A percentile compares a stretch with the other conserved stretches of the same genome.
Conservation (phyloP, 345 rosid species). For the Bruguiera parviflora region DNA sequence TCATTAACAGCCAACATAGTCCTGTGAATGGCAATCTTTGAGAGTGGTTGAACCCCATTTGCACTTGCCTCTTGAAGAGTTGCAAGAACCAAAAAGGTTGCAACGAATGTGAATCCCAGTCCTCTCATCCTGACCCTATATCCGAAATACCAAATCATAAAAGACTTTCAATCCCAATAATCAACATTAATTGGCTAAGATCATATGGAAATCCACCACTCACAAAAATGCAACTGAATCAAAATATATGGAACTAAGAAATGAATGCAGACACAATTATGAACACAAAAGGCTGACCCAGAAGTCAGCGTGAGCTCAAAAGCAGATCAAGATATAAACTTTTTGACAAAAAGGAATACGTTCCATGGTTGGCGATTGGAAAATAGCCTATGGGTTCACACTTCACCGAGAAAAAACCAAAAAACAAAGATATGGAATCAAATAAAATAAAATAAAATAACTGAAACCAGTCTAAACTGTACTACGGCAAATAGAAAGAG, state of each 20-base stretch:
- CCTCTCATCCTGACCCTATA: conserved; percentile 23
- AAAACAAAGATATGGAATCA: background rate
- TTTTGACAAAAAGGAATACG: background rate
- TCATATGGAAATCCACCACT: too few species aligned
- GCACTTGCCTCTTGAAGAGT: conserved; percentile 39
- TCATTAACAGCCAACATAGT: conserved; percentile 30
- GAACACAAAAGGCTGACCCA: background rate
- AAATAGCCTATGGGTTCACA: background rate
- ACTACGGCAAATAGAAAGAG: background rate
- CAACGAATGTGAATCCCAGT: conserved; percentile 23
- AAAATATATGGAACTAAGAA: too few species aligned
- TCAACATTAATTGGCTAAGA: too few species aligned
- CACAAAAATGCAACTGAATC: too few species aligned
- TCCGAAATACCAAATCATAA: conserved; percentile 19
- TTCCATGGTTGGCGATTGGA: background rate
- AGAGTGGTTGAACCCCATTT: conserved; percentile 56
- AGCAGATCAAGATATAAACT: conserved; percentile 3
- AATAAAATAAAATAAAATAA: too few species aligned
- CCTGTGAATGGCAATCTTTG: conserved; percentile 46
- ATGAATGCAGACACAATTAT: background rate
- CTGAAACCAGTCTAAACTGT: background rate
- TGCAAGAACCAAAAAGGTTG: conserved; percentile 34
- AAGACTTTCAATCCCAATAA: background rate
- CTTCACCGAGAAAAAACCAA: background rate
- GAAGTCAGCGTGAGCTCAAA: background rate